These are phyloP conservation scores for Penicillium sp. DNA, from an alignment of 2,329 filamentous ascomycete genomes.

Conservation along the genomic window DNA sequence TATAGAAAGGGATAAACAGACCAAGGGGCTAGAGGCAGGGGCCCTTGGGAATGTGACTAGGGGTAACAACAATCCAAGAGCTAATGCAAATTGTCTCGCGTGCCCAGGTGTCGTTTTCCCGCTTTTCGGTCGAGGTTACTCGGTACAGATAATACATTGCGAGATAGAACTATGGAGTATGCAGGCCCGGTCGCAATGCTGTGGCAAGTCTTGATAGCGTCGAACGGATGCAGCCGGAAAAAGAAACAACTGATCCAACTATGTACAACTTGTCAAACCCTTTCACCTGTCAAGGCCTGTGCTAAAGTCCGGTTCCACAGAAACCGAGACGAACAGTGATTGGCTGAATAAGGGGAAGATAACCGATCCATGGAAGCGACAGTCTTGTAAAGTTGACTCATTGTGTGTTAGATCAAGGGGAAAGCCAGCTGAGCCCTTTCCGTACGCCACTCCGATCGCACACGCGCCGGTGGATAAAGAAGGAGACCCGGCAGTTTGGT, in stretches of 20 bases:
- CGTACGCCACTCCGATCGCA: slow-evolving; percentile 1
- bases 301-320: background rate
- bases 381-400: background rate
- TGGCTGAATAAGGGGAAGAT: background rate
- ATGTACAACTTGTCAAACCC: background rate
- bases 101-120: background rate
- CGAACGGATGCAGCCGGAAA: background rate
- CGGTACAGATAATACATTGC: background rate
- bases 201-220: background rate
- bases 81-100: background rate
- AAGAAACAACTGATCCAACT: background rate
- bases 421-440: background rate
- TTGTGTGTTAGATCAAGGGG: background rate
- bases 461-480: background rate
- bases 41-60: slow-evolving; percentile 5
- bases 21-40: background rate
- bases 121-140: background rate
- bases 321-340: background rate
- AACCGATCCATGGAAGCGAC: background rate
- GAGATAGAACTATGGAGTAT: slow-evolving; percentile 1
- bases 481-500: background rate
- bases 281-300: background rate
- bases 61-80: background rate
- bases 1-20: background rate
- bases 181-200: slow-evolving; percentile 7